Evolutionary conservation across 208 protist species (phyloP).

Genomic region (Naegleria lovaniensis): DNA sequence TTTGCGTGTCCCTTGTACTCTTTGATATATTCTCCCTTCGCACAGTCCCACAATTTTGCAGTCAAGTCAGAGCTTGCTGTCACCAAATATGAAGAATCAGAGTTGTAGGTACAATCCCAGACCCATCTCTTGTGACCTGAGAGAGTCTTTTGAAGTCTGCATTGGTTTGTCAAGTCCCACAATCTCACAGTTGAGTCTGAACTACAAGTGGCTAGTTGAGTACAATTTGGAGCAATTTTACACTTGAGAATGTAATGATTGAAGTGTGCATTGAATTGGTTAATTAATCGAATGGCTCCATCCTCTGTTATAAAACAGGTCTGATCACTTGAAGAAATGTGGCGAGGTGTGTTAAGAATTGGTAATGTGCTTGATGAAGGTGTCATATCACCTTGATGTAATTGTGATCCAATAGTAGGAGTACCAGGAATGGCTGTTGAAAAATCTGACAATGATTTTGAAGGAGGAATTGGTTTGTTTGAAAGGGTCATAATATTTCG

Average conservation of each 20-base stretch:
- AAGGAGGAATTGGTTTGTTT: too few species aligned
- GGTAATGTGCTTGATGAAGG: too few species aligned
- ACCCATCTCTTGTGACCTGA: constrained; percentile 68
- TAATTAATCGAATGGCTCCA: background rate
- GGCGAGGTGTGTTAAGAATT: too few species aligned
- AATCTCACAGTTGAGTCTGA: constrained; percentile 69
- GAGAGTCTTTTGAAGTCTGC: constrained; percentile 40
- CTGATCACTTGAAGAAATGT: too few species aligned
- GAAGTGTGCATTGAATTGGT: constrained; percentile 46
- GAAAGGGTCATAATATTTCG: too few species aligned
- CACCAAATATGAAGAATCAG: constrained; percentile 74
- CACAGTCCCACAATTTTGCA: constrained; percentile 68
- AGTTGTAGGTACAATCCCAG: constrained; percentile 74
- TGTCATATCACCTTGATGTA: too few species aligned
- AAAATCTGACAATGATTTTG: too few species aligned
- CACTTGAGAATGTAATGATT: constrained; percentile 61
- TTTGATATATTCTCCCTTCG: constrained; percentile 53
- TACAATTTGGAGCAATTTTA: constrained; percentile 56
- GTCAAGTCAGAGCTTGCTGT: constrained; percentile 62
- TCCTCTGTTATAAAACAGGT: too few species aligned
- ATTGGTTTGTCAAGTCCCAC: constrained; percentile 54
- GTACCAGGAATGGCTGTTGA: too few species aligned
- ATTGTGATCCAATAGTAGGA: too few species aligned
- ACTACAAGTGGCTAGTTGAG: constrained; percentile 60
- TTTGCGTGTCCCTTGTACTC: constrained; percentile 72